phyloP scores from a whole-genome alignment of 495 filamentous ascomycete genomes.

The Podospora appendiculata region DNA sequence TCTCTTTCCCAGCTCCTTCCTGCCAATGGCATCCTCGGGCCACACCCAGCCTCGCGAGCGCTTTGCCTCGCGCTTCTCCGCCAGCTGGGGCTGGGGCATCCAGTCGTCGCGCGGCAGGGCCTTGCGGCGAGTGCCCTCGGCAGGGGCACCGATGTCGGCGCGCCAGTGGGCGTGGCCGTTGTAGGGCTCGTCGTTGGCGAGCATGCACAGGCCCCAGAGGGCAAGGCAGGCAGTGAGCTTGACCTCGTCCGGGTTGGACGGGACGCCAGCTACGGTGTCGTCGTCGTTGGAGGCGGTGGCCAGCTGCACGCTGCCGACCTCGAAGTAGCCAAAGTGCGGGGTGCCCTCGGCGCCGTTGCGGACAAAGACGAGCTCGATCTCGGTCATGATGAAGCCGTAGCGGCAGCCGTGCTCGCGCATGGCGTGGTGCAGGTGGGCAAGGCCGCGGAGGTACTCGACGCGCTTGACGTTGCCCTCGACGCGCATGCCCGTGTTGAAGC shows the following conservation, averaged over 20 bases:
- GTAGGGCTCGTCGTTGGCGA: constrained; percentile 66
- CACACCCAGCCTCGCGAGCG: constrained; percentile 74
- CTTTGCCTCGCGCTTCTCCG: constrained; percentile 80
- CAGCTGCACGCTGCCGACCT: constrained; percentile 58
- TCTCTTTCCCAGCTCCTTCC: constrained; percentile 51
- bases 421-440: constrained; percentile 74
- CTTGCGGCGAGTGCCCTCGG: constrained; percentile 65
- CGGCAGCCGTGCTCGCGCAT: constrained; percentile 91
- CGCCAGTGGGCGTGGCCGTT: constrained; percentile 60
- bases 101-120: constrained; percentile 66
- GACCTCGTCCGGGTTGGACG: constrained; percentile 25
- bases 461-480: constrained; percentile 69
- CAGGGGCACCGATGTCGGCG: constrained; percentile 74
- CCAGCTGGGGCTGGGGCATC: constrained; percentile 78
- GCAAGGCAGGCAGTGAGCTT: constrained; percentile 50
- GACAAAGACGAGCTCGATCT: constrained; percentile 88
- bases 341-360: constrained; percentile 65
- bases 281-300: constrained; percentile 23
- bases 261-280: constrained; percentile 7
- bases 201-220: constrained; percentile 59
- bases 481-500: constrained; percentile 92
- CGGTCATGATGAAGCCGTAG: constrained; percentile 91
- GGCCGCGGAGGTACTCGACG: constrained; percentile 76
- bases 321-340: constrained; percentile 79
- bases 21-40: constrained; percentile 58